Evolutionary conservation across 345 rosid species (phyloP), one percentile per base, ranked within the genome.

Genomic region (Eucalyptus virginea): DNA sequence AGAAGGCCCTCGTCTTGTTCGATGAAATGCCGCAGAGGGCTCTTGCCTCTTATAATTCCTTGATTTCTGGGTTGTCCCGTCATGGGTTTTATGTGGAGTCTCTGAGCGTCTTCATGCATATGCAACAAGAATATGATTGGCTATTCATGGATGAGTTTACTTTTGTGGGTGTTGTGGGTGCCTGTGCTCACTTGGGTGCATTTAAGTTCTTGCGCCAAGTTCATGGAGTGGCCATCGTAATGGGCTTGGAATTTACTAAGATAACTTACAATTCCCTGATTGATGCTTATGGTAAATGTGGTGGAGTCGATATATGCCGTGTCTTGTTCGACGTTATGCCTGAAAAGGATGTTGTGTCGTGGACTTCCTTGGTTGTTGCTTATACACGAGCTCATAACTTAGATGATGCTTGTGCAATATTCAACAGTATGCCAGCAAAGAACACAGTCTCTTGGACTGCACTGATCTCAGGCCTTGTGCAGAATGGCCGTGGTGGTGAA

Each of bases 271-370:
- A 94, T 87, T 90, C 93, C 52, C 88, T 93, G 89, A 87, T 94
- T 88, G 92, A 94, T 92, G 94, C 93, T 48, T 93, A 94, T 86
- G 93, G 94, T 44, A 94, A 93, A 90, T 94, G 93, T 62, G 90
- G 92, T 52, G 90, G 92, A n/a, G 88, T 88, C 4, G 88, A 92
- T 52, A 37, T 65, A 19, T 91, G 92, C 5, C 86, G 67, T 90
- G 24, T 86, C n/a, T 30, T 92, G 44, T 94, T 94, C 86, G 81
- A 47, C 86, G 81, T n/a, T 86, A 93, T 92, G 93, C 42, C 37
- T 44, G 92, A 90, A 15, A 92, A 90, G 91, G 94, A 94, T 90
- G 89, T 92, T 9, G 92, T 94, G 81, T 92, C 93, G 4, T 94
- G 93, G 94, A 93, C 94, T 86, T 93, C 95, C 30, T 86, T 94